Evolutionary conservation across 306 rosid genomes (phyloP), one percentile per base, ranked within the genome.

Genomic region (Urtica urens): DNA sequence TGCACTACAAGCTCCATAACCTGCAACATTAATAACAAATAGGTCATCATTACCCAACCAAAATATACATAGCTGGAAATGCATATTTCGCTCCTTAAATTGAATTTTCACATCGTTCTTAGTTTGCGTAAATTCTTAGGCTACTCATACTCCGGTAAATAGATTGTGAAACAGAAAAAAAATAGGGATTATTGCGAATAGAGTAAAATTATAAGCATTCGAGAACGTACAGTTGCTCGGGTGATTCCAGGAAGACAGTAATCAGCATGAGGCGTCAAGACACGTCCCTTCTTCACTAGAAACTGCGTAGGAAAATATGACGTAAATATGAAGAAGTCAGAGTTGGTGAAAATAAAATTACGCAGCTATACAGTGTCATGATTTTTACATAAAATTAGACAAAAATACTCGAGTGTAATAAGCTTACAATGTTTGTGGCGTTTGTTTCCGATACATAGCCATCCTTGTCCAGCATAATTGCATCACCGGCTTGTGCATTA

Each of bases 241-340:
- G 95, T 85, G 24, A 85, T 74, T 44, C 95, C 95, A 58, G 95
- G 93, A 59, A 85, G 93, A 62, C 95, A 78, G 55, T 78, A 85
- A 68, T 85, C 95, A 49, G 95, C 93, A 66, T 73, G 93, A 34
- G 95, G 93, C 11, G 95, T 81, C 65, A 73, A 53, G 43, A 85
- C 84, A 42, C 53, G 68, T 10, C 82, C 87, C 64, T 62, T 85
- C 71, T 85, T 85, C 49, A 85, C 87, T 30, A 85, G 40, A 59
- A 85, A 85, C 95, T 85, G 80, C 72, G 63, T 8, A 49, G 52
- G 17, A 26, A 43, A 58, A 53, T 41, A 34, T 5, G n/a, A n/a
- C n/a, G n/a, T n/a, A 37, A 21, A 43, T 57, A 19, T n/a, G 25
- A 30, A 59, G 8, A 26, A 22, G 19, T 7, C 0, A 16, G 6